Evolutionary conservation across 768 basidiomycete genomes (phyloP), one percentile per base, ranked within the genome.

Genomic region (Lentinus tigrinus): DNA sequence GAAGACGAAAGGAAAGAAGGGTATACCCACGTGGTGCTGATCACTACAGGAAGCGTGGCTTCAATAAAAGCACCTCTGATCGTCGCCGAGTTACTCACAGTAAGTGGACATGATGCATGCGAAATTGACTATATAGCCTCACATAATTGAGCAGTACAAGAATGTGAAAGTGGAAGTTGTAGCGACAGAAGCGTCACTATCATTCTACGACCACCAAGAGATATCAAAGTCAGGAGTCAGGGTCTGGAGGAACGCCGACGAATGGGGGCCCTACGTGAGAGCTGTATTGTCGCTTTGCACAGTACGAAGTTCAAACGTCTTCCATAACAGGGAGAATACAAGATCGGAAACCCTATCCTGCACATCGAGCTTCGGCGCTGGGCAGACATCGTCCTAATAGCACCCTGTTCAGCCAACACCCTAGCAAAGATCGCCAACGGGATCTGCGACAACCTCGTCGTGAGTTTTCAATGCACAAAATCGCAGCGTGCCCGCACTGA

Each of bases 331-430:
- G 81, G 76, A 23, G 81, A 80, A 65, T 91, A 84, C 67, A 82
- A 81, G 59, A 83, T 95, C 47, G 91, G 94, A 1, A 90, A 98
- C 65, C 93, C 94, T 0, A 96, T 98, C 54, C 79, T 98, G 26
- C 97, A 99, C 72, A 98, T 98, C 56, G 95, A 99, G 74, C 85
- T 97, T 2, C 75, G 94, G 34, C 77, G 87, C 54, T 98, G 97
- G 97, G 95, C 96, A 44, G 95, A 99, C 67, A 74, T 98, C 50
- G 95, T 98, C 50, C 86, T 99, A 47, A 82, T 99, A 48, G 93
- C 93, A 0, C 97, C 97, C 0, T 98, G 95, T 68, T 95, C 93
- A 0, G 95, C 96, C n/a, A 98, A 97, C 72, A 95, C 94, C 1
- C 82, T 99, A 19, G 85, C 94, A 9, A 98, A 98, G 74, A 89